Evolutionary conservation across 1,284 basidiomycete genomes (phyloP), one percentile per base, ranked within the genome.

Genomic region (Tilletia indica): DNA sequence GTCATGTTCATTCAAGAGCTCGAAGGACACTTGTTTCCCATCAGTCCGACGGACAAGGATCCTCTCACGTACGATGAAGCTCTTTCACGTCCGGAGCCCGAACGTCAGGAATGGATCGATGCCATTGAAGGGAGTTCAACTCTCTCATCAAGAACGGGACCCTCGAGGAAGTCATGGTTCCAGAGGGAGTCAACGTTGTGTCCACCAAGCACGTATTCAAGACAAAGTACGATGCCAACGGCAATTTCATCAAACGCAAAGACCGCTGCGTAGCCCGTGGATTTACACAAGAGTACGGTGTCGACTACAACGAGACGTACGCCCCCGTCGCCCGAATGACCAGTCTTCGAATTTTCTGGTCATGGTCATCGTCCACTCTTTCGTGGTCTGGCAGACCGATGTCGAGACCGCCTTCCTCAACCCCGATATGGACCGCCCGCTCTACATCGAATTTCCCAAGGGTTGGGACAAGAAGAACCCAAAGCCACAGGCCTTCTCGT

Each of bases 251-350:
- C 12, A 71, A 75, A 12, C 79, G 80, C 71, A 88, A 88, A 67
- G 87, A 85, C 0, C 68, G 81, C 0, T 80, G 87, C 0, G 85
- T 87, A 0, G 87, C 86, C 0, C 82, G 85, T 56, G 87, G 87
- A 1, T 88, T 86, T 78, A 77, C 78, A 0, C 88, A 89, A 74
- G 71, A 79, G 0, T 78, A 79, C 2, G 85, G 87, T 0, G 63
- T 86, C 0, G 85, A 88, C 72, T 88, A 86, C 72, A 82, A 84
- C 25, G 79, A 87, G 45, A 87, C 85, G 0, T 87, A 81, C 68
- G 78, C 86, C 87, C n/a, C 86, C 0, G 83, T 87, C 0, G 84
- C 51, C 51, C 51, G 51, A 9, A 54, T 54, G 51, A 54, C 25
- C 25, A 54, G 51, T n/a, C 51, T 54, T 11, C 51, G 51, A 2